Conservation (phyloP, 2,329 filamentous ascomycete genomes). For the Colletotrichum sp. region DNA sequence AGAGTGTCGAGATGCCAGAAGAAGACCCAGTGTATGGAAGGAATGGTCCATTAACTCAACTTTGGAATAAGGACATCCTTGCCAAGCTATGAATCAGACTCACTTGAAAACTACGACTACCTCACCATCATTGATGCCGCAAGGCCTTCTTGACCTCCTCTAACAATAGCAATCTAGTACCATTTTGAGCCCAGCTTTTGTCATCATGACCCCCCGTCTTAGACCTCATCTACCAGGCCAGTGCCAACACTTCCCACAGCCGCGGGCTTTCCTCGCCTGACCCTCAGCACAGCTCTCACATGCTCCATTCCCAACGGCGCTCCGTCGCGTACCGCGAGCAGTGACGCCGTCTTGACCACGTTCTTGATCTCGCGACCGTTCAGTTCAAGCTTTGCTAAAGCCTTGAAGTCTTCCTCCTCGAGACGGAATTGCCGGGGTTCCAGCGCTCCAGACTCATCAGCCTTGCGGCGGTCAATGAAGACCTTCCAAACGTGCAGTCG, state of each 20-base stretch:
- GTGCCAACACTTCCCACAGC: background rate
- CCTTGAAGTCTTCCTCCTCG: background rate
- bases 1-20: background rate
- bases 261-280: background rate
- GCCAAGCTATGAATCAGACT: background rate
- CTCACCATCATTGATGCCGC: accelerated
- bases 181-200: no score
- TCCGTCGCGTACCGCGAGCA: background rate
- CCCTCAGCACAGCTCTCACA: background rate
- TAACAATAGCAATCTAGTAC: no score
- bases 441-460: background rate
- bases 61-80: background rate
- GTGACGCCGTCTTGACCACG: background rate
- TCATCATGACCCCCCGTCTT: no score
- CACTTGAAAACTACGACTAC: accelerated
- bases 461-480: background rate
- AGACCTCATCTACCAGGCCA: accelerated
- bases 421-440: background rate
- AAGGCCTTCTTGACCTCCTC: background rate
- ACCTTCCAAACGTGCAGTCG: background rate
- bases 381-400: background rate
- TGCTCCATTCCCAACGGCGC: background rate
- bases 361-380: background rate
- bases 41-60: background rate
- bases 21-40: background rate